phyloP scores from a whole-genome alignment of 108 stramenopile species.

The Thalassiosira profunda region DNA sequence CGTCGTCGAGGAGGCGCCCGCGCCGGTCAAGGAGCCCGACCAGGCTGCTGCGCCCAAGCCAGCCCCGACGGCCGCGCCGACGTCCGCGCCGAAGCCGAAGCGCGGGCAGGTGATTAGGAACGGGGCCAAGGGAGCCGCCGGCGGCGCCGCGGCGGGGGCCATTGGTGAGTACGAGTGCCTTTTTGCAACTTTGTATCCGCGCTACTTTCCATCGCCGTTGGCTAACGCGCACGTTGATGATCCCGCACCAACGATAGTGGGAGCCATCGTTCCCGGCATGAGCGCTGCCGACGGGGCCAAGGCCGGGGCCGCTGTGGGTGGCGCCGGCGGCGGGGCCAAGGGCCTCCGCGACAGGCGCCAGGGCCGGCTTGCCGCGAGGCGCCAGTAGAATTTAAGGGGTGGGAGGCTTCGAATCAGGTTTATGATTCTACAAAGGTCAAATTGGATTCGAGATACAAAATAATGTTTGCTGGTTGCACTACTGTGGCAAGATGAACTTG shows the following conservation, averaged over 20 bases:
- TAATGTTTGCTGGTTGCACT: no score
- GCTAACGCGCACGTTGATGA: not conserved
- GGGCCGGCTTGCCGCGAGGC: no score
- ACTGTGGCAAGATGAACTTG: no score
- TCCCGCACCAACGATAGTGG: constrained; percentile 3
- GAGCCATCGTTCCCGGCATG: constrained; percentile 49
- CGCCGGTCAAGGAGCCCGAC: not conserved
- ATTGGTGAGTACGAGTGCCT: constrained; percentile 6
- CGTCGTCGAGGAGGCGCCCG: not conserved
- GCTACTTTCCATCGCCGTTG: not conserved
- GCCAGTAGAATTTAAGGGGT: no score
- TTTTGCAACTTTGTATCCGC: not conserved
- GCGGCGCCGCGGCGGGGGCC: constrained; percentile 39
- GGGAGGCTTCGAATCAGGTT: no score
- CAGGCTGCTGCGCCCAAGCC: constrained; percentile 5
- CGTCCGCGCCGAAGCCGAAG: not conserved
- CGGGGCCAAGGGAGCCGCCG: constrained; percentile 33
- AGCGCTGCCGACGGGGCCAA: constrained; percentile 37
- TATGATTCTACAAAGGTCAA: no score
- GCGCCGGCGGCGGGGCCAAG: constrained; percentile 16
- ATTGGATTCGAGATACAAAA: no score
- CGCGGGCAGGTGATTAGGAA: constrained; percentile 19
- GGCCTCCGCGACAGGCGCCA: constrained; percentile 29
- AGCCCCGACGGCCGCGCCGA: constrained; percentile 5
- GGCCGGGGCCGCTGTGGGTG: constrained; percentile 49